These are phyloP conservation scores for Spathaspora girioi DNA, from an alignment of 805 yeast species.

Conservation along the genomic window DNA sequence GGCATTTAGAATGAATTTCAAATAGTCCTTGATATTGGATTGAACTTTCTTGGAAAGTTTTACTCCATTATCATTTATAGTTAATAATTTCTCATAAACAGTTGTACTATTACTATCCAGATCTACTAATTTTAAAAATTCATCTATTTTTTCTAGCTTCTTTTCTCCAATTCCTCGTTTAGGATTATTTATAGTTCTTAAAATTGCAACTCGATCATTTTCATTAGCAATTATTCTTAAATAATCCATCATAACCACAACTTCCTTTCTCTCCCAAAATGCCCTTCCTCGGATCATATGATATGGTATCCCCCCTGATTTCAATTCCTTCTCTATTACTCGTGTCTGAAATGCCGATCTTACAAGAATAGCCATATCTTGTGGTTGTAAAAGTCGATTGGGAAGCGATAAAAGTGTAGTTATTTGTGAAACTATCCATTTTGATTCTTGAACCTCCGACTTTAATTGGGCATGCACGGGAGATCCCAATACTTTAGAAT, in stretches of 20 bases:
- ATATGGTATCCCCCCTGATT: slow-evolving; percentile 57
- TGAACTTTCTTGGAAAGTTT: slow-evolving; percentile 2
- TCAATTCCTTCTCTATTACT: slow-evolving; percentile 60
- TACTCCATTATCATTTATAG: background rate
- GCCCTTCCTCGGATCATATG: slow-evolving; percentile 67
- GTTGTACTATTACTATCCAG: slow-evolving; percentile 6
- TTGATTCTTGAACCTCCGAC: slow-evolving; percentile 52
- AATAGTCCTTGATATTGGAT: slow-evolving; percentile 12
- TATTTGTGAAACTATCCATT: slow-evolving; percentile 55
- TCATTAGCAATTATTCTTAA: slow-evolving; percentile 59
- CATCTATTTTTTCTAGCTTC: slow-evolving; percentile 35
- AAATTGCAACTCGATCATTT: slow-evolving; percentile 56
- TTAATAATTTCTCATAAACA: slow-evolving; percentile 6
- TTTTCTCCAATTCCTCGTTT: slow-evolving; percentile 65
- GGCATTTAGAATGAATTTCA: slow-evolving; percentile 22
- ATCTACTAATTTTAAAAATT: slow-evolving; percentile 5
- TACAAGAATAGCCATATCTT: slow-evolving; percentile 72
- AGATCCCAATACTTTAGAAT: slow-evolving; percentile 30
- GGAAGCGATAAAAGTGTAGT: slow-evolving; percentile 44
- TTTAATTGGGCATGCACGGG: slow-evolving; percentile 43
- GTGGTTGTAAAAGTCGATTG: slow-evolving; percentile 35
- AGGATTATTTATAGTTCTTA: slow-evolving; percentile 57
- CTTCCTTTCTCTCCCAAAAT: slow-evolving; percentile 77
- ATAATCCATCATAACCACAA: slow-evolving; percentile 58
- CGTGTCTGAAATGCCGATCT: slow-evolving; percentile 62